Evolutionary conservation across 2,329 filamentous ascomycete species (phyloP), one percentile per base, ranked within the genome.

Genomic region (Falciphora oryzae): DNA sequence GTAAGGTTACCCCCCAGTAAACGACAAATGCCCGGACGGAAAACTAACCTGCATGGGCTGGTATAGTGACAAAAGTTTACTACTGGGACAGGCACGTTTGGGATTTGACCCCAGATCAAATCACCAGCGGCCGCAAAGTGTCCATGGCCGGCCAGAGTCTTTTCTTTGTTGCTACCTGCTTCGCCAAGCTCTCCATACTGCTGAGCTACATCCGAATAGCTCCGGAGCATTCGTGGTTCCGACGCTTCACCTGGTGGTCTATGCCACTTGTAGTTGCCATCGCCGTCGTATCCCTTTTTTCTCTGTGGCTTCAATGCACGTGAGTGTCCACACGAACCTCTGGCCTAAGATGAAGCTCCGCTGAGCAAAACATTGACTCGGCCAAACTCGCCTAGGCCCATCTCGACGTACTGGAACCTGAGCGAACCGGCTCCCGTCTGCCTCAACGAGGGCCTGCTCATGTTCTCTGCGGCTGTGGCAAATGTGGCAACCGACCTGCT

Each of bases 171-270:
- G 76, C 76, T 0, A 78, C 79, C 0, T 80, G 80, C 65, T 71
- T 80, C 1, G 73, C 76, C 25, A 80, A 80, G 65, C 64, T 75
- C 2, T 79, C 78, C 1, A 79, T 80, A 35, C 71, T 80, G 2
- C 65, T 73, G 4, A 76, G 75, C 35, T 80, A 80, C 65, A 70
- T 79, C 2, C 71, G 78, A 14, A 75, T 80, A n/a, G 77, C 76
- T 1, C 72, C 73, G 0, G 62, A 66, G 13, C 67, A 69, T 4
- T 74, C 73, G 2, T 70, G 68, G 71, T 77, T 79, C 60, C 71
- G 73, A 6, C 71, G 71, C 2, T 64, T 73, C n/a, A 77, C 75
- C 0, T 70, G 69, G 65, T 66, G 32, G 4, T 67, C 71, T 1
- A 71, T 77, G 7, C 67, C 18, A 13, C 60, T 74, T 1, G 71